Percentiles rank a stretch among this genome's conserved stretches.
These are phyloP conservation scores for Santalum album DNA, from an alignment of 164 flowering plant species.

Conservation along the genomic window DNA sequence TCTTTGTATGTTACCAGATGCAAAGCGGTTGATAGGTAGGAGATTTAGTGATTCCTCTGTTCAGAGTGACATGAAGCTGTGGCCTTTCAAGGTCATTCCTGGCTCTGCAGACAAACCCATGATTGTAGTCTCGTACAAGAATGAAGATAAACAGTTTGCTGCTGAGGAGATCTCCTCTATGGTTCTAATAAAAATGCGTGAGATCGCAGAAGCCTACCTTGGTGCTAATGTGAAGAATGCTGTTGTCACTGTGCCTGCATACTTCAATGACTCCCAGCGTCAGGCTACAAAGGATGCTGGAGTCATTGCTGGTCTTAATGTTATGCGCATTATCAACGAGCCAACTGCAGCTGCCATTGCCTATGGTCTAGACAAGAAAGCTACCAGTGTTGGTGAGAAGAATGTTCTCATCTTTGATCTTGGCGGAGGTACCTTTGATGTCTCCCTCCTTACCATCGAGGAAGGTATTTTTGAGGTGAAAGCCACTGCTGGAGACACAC, in stretches of 20 bases:
- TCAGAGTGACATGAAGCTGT: constrained; percentile 16
- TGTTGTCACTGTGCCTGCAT: not conserved
- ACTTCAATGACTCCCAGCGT: not conserved
- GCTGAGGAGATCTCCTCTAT: constrained; percentile 26
- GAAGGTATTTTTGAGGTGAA: not conserved
- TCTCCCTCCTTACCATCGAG: not conserved
- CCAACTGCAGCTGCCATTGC: not conserved
- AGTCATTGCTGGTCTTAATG: not conserved
- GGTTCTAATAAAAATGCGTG: constrained; percentile 25
- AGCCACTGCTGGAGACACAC: not conserved
- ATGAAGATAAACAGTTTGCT: constrained; percentile 23
- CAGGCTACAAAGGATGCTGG: not conserved
- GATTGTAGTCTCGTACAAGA: constrained; percentile 22
- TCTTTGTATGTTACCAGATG: constrained; percentile 15
- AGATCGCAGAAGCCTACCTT: constrained; percentile 43
- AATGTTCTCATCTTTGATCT: not conserved
- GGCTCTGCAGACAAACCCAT: constrained; percentile 19
- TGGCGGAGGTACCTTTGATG: not conserved
- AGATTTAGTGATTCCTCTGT: constrained; percentile 17
- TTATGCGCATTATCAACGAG: not conserved
- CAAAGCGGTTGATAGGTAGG: constrained; percentile 22
- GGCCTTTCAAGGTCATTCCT: constrained; percentile 19
- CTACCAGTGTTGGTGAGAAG: constrained; percentile 1
- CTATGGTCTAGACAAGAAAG: not conserved
- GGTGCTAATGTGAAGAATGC: constrained; percentile 11